Percentiles rank a stretch among this genome's conserved stretches.
Evolutionary conservation across 2,329 filamentous ascomycete species (phyloP).

Genomic region (Pseudonectria foliicola): DNA sequence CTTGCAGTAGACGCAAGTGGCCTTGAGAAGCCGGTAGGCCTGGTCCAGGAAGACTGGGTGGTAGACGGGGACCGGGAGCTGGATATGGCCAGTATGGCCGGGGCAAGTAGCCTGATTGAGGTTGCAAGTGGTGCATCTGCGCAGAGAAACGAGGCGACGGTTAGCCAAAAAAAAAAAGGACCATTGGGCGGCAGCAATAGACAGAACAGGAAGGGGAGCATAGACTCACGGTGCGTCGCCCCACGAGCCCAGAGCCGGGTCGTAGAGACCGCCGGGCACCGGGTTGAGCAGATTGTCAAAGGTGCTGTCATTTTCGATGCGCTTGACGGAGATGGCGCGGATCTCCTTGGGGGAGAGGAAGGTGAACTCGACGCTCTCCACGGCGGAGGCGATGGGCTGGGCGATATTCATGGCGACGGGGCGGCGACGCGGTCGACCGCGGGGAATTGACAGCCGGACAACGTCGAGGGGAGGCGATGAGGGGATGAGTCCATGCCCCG

Average conservation of each 20-base stretch:
- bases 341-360: slow-evolving; percentile 80
- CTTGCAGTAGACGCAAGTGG: slow-evolving; percentile 87
- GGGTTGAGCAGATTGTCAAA: slow-evolving; percentile 89
- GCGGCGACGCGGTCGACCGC: slow-evolving; percentile 11
- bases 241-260: slow-evolving; percentile 85
- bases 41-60: slow-evolving; percentile 97
- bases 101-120: slow-evolving; percentile 75
- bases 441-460: slow-evolving; percentile 15
- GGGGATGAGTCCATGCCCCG: slow-evolving; percentile 16
- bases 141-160: background rate
- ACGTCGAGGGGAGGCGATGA: slow-evolving; percentile 13
- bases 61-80: slow-evolving; percentile 87
- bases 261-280: slow-evolving; percentile 84
- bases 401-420: slow-evolving; percentile 57
- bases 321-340: slow-evolving; percentile 81
- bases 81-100: slow-evolving; percentile 91
- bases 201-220: background rate
- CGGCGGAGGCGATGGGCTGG: slow-evolving; percentile 74
- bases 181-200: slow-evolving; percentile 5
- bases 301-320: slow-evolving; percentile 88
- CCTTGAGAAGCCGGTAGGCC: slow-evolving; percentile 73
- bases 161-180: slow-evolving; percentile 4
- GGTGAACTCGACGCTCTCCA: slow-evolving; percentile 83
- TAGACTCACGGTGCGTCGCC: slow-evolving; percentile 65
- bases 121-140: slow-evolving; percentile 86